Evolutionary conservation across 371 early-diverging fungal species (phyloP), one percentile per base, ranked within the genome.

Genomic region (Mucor irregularis): DNA sequence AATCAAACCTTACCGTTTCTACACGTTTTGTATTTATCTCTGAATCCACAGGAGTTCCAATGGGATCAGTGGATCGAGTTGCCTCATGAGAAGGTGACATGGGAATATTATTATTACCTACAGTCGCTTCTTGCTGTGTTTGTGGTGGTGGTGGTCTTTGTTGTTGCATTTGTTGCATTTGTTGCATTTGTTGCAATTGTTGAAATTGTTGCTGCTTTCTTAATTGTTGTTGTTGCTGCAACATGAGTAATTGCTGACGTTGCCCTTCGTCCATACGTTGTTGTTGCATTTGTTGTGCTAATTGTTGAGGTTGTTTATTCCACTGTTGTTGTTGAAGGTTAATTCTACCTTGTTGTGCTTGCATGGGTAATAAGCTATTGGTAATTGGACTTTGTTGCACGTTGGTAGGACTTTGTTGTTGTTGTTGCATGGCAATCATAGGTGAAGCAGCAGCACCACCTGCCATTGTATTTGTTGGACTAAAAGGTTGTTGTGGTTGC

Each of bases 11-110:
- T 62, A 74, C 72, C 13, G 65, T 60, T 56, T 69, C 67, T 5
- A 75, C 76, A 48, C 72, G 56, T 37, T 75, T 75, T 5, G 66
- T 64, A 56, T 63, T 44, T 28, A 59, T 33, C 53, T 43, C 31
- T 24, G 48, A 13, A 38, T 37, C 42, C 26, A 29, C 31, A 46
- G 31, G 35, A 28, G 28, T 34, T 4, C n/a, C 24, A 6, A 40
- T 46, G 14, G 39, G n/a, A n/a, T 43, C n/a, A 1, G 44, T 43
- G 11, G 44, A 43, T 8, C 22, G 17, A 22, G 44, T 14, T 26
- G n/a, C n/a, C n/a, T n/a, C n/a, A n/a, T n/a, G n/a, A n/a, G n/a
- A n/a, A n/a, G n/a, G n/a, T n/a, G n/a, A n/a, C n/a, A n/a, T 17
- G 17, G 50, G 17, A 5, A 43, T 35, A 10, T 19, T 14, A 14